Base-by-base conservation (phyloP, 2,329 filamentous ascomycete genomes). In the Fonsecaea erecta region DNA sequence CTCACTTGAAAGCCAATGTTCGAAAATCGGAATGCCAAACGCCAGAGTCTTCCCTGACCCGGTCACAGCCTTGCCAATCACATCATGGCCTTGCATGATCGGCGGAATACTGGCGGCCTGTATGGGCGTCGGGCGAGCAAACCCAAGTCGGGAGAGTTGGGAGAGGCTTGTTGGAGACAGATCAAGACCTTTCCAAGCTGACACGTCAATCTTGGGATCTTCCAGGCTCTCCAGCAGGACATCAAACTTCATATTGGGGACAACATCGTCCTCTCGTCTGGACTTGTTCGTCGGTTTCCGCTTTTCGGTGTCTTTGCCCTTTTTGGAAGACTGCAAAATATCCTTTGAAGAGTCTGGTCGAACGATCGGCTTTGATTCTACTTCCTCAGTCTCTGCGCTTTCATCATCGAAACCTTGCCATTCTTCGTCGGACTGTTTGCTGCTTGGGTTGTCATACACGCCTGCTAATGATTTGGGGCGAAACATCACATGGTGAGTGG, bases 11-110 rank as follows among this genome's bases (percentile, higher is more conserved):
- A 99, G 79, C 83, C 90, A 97, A 62, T 85, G 84, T 77, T 99
- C 93, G 9, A 98, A 82, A 62, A 99, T 95, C 0, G 95, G 95
- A 68, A 99, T 93, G 1, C 90, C 92, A 77, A 97, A 99, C 0
- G 95, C 94, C 52, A 99, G 81, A 0, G 95, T 99, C 79, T 99
- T 99, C 72, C 95, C 95, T 14, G 95, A 98, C 70, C 95, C 95
- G 0, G 95, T 99, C 11, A 94, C 90, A 1, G 95, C 95, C 79
- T 99, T 99, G 48, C 95, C 95, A 69, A 99, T 90, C 16, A 98
- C 90, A 77, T 99, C 94, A 75, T 91, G 90, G 0, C 94, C 94
- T 5, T 87, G 86, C 21, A 94, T 76, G 52, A 97, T 91, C 60
- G 91, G 85, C 0, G 95, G 93, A 71, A 99, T 96, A 0, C 91